Evolutionary conservation across 441 rosid genomes (phyloP), one percentile per base, ranked within the genome.

Genomic region (Populus hybrid): DNA sequence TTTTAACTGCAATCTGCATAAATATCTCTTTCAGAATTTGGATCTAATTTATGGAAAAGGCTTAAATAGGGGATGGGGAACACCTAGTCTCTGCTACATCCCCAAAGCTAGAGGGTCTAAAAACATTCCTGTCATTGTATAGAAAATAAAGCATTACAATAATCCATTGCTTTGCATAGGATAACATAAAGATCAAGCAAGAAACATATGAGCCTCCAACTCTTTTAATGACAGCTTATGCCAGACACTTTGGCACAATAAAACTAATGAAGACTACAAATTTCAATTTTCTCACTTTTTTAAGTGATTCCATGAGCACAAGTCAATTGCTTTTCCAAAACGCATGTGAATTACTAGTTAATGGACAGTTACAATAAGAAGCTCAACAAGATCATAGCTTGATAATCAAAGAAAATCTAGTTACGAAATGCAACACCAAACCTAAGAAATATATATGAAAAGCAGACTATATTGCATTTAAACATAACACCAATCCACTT

Each of bases 1-100:
- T 94, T 89, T 96, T 96, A 3, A 96, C 99, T 1, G 99, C 99
- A 85, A 96, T 93, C 99, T 96, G 85, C 78, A 84, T 7, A 71
- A 9, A 23, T 64, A 9, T 45, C 64, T 31, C 33, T 70, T 77
- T 77, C 69, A 75, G 69, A 42, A 29, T 29, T 73, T 76, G 73
- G 76, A 77, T 75, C 50, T 2, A 72, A 69, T 45, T 16, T 42
- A 6, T 29, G 31, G 31, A 29, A 29, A 29, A 29, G 31, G 31
- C 29, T 8, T 53, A 53, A 16, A 3, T 10, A 45, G 53, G 16
- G 53, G 56, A 45, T 45, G 56, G 56, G 20, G 56, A 45, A 12
- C 56, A 12, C 18, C 18, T 45, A 45, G 1, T 45, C 53, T 45
- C 56, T 12, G 56, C 56, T 45, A 45, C 18, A 45, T 12, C 56